A percentile compares a stretch with the other conserved stretches of the same genome.
Evolutionary conservation across 2,329 filamentous ascomycete genomes (phyloP).

Genomic region (Sporothrix schenckii): DNA sequence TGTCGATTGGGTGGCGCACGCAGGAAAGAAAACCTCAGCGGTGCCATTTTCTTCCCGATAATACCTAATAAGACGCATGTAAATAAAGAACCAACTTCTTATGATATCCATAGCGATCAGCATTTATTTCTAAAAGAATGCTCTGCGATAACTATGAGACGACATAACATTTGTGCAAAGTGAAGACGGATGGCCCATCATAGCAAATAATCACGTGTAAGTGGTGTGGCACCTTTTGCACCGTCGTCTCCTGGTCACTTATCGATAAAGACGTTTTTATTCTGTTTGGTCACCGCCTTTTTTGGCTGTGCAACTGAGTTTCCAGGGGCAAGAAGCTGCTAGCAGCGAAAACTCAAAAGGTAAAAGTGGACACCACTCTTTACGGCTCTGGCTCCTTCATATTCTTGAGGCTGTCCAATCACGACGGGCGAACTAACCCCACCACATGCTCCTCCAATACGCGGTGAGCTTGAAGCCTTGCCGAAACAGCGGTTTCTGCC

Average conservation of each 20-base stretch:
- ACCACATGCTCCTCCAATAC: slow-evolving; percentile 19
- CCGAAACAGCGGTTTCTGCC: slow-evolving; percentile 24
- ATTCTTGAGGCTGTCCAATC: slow-evolving; percentile 1
- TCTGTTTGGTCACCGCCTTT: slow-evolving; percentile 5
- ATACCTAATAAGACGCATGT: slow-evolving; percentile 48
- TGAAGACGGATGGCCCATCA: background rate
- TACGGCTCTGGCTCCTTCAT: slow-evolving; percentile 5
- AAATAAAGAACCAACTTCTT: slow-evolving; percentile 38
- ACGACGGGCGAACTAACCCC: slow-evolving; percentile 9
- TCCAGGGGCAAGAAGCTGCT: slow-evolving; percentile 23
- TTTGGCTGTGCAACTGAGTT: background rate
- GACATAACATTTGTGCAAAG: background rate
- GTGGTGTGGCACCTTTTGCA: background rate
- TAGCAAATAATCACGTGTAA: background rate
- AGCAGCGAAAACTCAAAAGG: slow-evolving; percentile 17
- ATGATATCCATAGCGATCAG: background rate
- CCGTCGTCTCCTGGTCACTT: slow-evolving; percentile 32
- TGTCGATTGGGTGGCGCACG: slow-evolving; percentile 25
- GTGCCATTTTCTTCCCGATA: slow-evolving; percentile 41
- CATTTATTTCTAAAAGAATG: background rate
- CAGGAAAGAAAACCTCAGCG: background rate
- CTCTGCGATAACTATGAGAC: background rate
- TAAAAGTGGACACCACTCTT: slow-evolving; percentile 8
- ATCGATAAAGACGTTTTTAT: slow-evolving; percentile 32
- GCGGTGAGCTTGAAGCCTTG: slow-evolving; percentile 27